Conservation (phyloP, 768 basidiomycete species). For the Tricholoma terreum region DNA sequence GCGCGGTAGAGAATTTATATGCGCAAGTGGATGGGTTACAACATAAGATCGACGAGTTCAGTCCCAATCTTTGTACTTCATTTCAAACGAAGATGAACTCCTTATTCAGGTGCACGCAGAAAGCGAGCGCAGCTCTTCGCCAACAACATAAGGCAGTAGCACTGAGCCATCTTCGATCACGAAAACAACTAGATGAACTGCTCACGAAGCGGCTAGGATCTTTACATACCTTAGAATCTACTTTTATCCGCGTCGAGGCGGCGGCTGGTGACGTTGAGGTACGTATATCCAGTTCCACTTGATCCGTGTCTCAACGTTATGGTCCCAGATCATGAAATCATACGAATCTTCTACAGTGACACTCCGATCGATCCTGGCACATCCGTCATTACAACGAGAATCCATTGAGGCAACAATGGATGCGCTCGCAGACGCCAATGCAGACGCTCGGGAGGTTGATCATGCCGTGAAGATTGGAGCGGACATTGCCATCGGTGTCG, state of each 20-base stretch:
- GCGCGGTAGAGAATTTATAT: conserved; percentile 63
- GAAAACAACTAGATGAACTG: conserved; percentile 78
- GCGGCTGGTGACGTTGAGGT: conserved; percentile 91
- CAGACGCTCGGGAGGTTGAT: conserved; percentile 81
- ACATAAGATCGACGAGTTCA: conserved; percentile 69
- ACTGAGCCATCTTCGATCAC: conserved; percentile 71
- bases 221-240: conserved; percentile 69
- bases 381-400: conserved; percentile 77
- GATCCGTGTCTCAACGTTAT: not conserved
- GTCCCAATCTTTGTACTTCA: conserved; percentile 2
- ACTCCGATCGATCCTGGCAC: conserved; percentile 67
- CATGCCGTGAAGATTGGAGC: conserved; percentile 69
- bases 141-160: conserved; percentile 74
- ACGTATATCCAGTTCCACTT: conserved; percentile 12
- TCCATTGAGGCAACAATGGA: conserved; percentile 86
- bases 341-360: conserved; percentile 84
- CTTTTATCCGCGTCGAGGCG: conserved; percentile 78
- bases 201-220: conserved; percentile 72
- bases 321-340: conserved; percentile 67
- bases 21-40: conserved; percentile 70
- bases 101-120: conserved; percentile 54
- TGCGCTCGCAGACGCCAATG: conserved; percentile 77
- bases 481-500: conserved; percentile 53
- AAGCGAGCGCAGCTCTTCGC: conserved; percentile 62
- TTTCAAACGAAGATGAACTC: not conserved